Base-by-base conservation (phyloP, 306 rosid genomes). In the Senna tora region DNA sequence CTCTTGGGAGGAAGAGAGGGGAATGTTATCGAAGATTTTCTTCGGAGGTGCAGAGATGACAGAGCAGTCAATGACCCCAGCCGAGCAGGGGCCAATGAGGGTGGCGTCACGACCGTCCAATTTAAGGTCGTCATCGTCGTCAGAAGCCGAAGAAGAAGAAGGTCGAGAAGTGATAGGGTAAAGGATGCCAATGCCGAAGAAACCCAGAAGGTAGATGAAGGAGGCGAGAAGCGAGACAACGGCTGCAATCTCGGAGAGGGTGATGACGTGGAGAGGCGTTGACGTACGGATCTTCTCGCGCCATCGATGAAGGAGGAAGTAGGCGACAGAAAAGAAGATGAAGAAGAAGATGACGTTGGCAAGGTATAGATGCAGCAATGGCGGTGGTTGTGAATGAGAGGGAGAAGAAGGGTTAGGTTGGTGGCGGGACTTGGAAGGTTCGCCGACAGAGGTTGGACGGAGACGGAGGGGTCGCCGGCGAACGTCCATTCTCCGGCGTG, bases 251-350 rank as follows among this genome's bases (percentile, higher is more conserved):
- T 93, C 98, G 8, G 89, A 73, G 6, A 85, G 79, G 7, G 84
- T 86, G 16, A 93, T 79, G 64, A 79, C 85, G 68, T 90, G 97
- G 34, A 93, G 92, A 5, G 98, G 98, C 0, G 87, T 87, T 3
- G 90, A 75, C 4, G 81, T 83, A 1, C 98, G 87, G 77, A 93
- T 90, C 92, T 93, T 93, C 82, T 85, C 96, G 7, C 98, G 86
- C 98, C 98, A 93, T 8, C 96, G 85, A 62, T 85, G 86, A 57
- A 93, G 93, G 50, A 93, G 78, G 80, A 88, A 93, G 71, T 87
- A 90, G 1, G 90, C 92, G 21, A 88, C 92, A 25, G 97, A 90
- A 88, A 93, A 93, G 84, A 93, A 93, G 13, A 85, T 54, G 2
- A 73, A 73, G 84, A 93, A 93, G 85, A 90, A 90, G 22, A 82